Base-by-base conservation (phyloP, 1,284 basidiomycete genomes). In the Fistulinella cinereoalba region DNA sequence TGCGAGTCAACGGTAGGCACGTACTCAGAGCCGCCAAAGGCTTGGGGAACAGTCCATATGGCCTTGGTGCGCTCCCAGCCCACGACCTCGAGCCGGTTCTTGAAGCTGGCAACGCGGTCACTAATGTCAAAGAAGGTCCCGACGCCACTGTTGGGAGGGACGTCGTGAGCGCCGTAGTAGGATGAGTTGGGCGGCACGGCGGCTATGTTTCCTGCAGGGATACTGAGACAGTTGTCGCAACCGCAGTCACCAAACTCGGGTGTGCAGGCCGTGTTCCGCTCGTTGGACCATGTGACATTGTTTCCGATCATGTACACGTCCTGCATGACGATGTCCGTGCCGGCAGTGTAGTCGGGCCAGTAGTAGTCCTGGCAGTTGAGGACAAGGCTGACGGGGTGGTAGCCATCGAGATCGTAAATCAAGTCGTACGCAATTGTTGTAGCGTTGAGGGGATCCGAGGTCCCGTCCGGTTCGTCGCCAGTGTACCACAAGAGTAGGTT, bases 401-500 rank as follows among this genome's bases (percentile, higher is more conserved):
- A 89, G 3, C 79, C 79, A 39, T 89, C 86, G 11, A 87, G 66
- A 3, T 73, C 71, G 47, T 80, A 78, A 54, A 90, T 86, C n/a
- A 81, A 67, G 52, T 83, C 77, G 45, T 81, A 81, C 0, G 84
- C 65, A 29, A 63, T 65, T 1, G 67, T 55, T 0, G 85, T 83
- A 1, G 82, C 82, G 52, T 80, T 74, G 25, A 83, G 67, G 11
- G 84, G 82, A 51, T 87, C 84, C 19, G 73, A 74, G 2, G 77
- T 74, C 29, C 86, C 87, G 55, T 89, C 86, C 0, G 84, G 84
- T 58, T 88, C 85, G 52, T 88, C 85, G 1, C 72, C 84, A 9
- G 85, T 88, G 65, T 88, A 90, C 84, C 85, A 90, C 0, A 86
- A 66, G 8, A 90, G 70, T 15, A 90, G 71, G 52, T 86, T 87